Percentiles rank a stretch among this genome's conserved stretches.
Conservation (phyloP, 192 early-diverging fungal genomes). For the Chytriomyces sp. region DNA sequence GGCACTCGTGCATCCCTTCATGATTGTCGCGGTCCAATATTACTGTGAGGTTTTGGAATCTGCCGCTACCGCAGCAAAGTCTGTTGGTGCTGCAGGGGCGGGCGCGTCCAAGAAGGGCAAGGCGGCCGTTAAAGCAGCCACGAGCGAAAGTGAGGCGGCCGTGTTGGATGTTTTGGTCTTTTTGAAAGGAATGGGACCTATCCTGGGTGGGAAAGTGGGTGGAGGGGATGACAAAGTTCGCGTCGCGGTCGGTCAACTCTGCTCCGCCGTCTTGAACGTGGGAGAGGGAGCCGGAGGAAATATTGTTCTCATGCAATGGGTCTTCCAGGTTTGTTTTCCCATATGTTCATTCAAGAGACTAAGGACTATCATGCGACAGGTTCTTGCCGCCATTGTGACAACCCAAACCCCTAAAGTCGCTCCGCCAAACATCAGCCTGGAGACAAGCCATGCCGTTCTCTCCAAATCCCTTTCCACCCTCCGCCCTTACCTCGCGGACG, state of each 20-base stretch:
- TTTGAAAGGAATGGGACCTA: slow-evolving; percentile 58
- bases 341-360: neutral
- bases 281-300: slow-evolving; percentile 73
- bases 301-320: slow-evolving; percentile 73
- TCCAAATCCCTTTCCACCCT: slow-evolving; percentile 41
- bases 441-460: slow-evolving; percentile 4
- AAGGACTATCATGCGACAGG: neutral
- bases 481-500: slow-evolving; percentile 82
- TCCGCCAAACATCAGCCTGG: slow-evolving; percentile 2
- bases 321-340: slow-evolving; percentile 57
- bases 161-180: slow-evolving; percentile 70
- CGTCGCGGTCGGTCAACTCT: slow-evolving; percentile 52
- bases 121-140: neutral
- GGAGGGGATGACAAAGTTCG: slow-evolving; percentile 47
- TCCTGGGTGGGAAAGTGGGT: slow-evolving; percentile 43
- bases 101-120: slow-evolving; percentile 24
- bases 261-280: slow-evolving; percentile 63
- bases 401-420: neutral
- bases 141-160: slow-evolving; percentile 40
- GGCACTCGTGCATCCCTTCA: slow-evolving; percentile 70
- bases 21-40: slow-evolving; percentile 64
- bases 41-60: slow-evolving; percentile 57
- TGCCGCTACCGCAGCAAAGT: slow-evolving; percentile 29
- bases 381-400: slow-evolving; percentile 1
- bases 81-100: neutral